phyloP scores from a whole-genome alignment of 2,329 filamentous ascomycete species.

The Colletotrichum liaoningense region DNA sequence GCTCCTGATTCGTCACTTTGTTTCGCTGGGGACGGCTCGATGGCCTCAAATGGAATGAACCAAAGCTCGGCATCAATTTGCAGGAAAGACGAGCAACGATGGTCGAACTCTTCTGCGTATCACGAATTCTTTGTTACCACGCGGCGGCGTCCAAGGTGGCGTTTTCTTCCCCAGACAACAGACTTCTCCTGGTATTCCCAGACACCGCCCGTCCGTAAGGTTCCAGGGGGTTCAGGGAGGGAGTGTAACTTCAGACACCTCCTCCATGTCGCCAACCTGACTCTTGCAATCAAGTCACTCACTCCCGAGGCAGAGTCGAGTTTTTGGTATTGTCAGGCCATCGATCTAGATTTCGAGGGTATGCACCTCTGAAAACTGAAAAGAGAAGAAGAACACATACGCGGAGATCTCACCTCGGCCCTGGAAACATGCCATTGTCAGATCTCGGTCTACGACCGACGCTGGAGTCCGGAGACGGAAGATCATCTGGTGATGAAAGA shows the following conservation, averaged over 20 bases:
- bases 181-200: slow-evolving; percentile 1
- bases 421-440: slow-evolving; percentile 10
- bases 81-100: neutral
- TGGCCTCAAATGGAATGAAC: slow-evolving; percentile 26
- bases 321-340: slow-evolving; percentile 7
- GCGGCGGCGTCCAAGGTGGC: slow-evolving; percentile 17
- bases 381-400: neutral
- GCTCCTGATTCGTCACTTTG: slow-evolving; percentile 19
- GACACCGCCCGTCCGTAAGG: slow-evolving; percentile 17
- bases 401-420: neutral
- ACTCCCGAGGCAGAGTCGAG: neutral
- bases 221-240: neutral
- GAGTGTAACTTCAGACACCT: slow-evolving; percentile 23
- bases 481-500: slow-evolving; percentile 18
- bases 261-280: slow-evolving; percentile 27
- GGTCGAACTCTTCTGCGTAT: neutral
- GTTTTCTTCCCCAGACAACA: slow-evolving; percentile 27
- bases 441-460: slow-evolving; percentile 7
- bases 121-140: slow-evolving; percentile 21
- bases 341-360: neutral
- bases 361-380: neutral
- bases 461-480: slow-evolving; percentile 21
- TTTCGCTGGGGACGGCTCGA: slow-evolving; percentile 22
- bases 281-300: slow-evolving; percentile 22
- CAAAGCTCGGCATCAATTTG: slow-evolving; percentile 8